Percentiles rank a stretch among this genome's conserved stretches.
phyloP scores from a whole-genome alignment of 2,329 filamentous ascomycete genomes.

The Westerdykella sp. region DNA sequence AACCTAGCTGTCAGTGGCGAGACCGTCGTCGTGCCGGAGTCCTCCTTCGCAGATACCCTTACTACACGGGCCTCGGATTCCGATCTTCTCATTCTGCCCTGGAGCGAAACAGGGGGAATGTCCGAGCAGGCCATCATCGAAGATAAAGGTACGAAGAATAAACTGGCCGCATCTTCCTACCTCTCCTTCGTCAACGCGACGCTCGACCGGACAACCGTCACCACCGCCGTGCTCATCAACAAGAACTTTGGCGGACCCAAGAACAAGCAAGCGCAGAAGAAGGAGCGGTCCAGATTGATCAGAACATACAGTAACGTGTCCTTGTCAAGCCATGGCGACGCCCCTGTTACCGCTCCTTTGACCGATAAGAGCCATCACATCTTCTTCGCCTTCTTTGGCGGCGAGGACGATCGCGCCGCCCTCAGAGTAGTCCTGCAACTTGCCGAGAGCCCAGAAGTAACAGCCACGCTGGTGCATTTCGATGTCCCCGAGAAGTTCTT shows the following conservation, averaged over 20 bases:
- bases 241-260: conserved; percentile 55
- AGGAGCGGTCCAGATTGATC: conserved; percentile 16
- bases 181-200: conserved; percentile 66
- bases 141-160: conserved; percentile 48
- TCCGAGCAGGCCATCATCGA: conserved; percentile 54
- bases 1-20: conserved; percentile 77
- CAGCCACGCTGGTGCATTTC: conserved; percentile 66
- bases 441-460: conserved; percentile 70
- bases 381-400: conserved; percentile 82
- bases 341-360: conserved; percentile 50
- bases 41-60: conserved; percentile 72
- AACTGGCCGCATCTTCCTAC: conserved; percentile 59
- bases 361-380: conserved; percentile 71
- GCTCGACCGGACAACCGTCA: conserved; percentile 58
- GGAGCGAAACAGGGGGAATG: conserved; percentile 76
- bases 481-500: conserved; percentile 24
- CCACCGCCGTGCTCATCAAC: conserved; percentile 75
- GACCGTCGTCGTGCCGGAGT: conserved; percentile 71
- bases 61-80: conserved; percentile 56
- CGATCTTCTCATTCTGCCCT: conserved; percentile 75
- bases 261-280: conserved; percentile 22
- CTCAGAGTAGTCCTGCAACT: conserved; percentile 78
- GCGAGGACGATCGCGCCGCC: conserved; percentile 72
- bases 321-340: conserved; percentile 53
- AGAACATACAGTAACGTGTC: conserved; percentile 29